Base-by-base conservation (phyloP, 805 yeast genomes). In the Saccharomycopsis javanensis region DNA sequence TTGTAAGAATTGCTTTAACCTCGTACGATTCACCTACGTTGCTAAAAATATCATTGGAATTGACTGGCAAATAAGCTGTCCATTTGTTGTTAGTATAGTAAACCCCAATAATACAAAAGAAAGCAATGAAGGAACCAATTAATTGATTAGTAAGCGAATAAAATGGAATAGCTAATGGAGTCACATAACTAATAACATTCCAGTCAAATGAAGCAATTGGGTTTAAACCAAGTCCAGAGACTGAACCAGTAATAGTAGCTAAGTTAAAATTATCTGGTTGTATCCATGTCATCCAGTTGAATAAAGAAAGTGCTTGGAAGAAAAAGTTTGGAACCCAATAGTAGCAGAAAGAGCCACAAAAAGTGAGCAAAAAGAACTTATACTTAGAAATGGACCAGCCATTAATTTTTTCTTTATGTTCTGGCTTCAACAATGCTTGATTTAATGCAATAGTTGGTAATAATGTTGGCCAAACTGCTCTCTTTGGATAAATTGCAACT, bases 281-380 rank as follows among this genome's bases (percentile, higher is more conserved):
- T 51, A 80, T 80, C 85, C 85, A 81, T 3, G 79, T 73, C 62
- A 79, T 72, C 86, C 86, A 82, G 62, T 75, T 73, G 67, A 77
- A 77, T 2, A 68, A 64, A 5, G 76, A 74, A 10, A 77, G 64
- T 2, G 77, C 78, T 15, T 63, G 59, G 62, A 76, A 75, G 8
- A 76, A 46, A 60, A 72, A 77, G 55, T 72, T 64, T 34, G 80
- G 80, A 23, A 77, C 23, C 80, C 80, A 77, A 62, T 68, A 72
- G 63, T 71, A 77, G 16, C 69, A 4, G 57, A 76, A 77, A 54
- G 76, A 73, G 18, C 64, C 62, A 16, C 53, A 58, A 54, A 68
- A 65, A 42, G 67, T 59, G 58, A 68, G 57, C 63, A 69, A 69
- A 59, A 68, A 67, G 61, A 72, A 74, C 7, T 65, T 67, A 51